phyloP scores from a whole-genome alignment of 805 yeast genomes.

The Candida parachauliodes region DNA sequence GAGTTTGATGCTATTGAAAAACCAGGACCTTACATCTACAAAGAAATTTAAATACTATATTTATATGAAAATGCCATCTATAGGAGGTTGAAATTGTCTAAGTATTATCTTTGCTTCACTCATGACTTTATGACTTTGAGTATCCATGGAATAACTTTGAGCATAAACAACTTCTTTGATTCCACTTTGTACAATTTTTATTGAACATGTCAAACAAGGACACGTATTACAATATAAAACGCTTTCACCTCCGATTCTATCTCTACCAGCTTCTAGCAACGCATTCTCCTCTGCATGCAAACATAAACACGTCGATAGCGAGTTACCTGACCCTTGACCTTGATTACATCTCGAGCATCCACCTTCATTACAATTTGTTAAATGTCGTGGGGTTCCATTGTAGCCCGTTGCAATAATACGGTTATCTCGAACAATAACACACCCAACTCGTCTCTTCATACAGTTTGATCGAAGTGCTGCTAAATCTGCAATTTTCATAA shows the following conservation, averaged over 20 bases:
- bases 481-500: slow-evolving; percentile 87
- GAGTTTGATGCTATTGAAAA: slow-evolving; percentile 51
- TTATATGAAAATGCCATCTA: slow-evolving; percentile 36
- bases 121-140: slow-evolving; percentile 65
- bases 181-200: slow-evolving; percentile 92
- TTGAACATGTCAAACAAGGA: slow-evolving; percentile 94
- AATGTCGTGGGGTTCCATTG: slow-evolving; percentile 92
- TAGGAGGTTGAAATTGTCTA: slow-evolving; percentile 47
- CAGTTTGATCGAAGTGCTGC: slow-evolving; percentile 94
- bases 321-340: slow-evolving; percentile 59
- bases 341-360: slow-evolving; percentile 90
- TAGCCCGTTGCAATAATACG: slow-evolving; percentile 95
- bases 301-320: slow-evolving; percentile 81
- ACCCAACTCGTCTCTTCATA: slow-evolving; percentile 96
- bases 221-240: slow-evolving; percentile 92
- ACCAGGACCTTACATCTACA: slow-evolving; percentile 43
- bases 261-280: slow-evolving; percentile 88
- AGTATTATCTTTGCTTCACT: slow-evolving; percentile 68
- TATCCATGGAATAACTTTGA: slow-evolving; percentile 90
- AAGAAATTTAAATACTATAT: slow-evolving; percentile 14
- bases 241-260: slow-evolving; percentile 54
- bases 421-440: slow-evolving; percentile 83
- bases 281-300: slow-evolving; percentile 98
- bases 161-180: slow-evolving; percentile 89
- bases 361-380: slow-evolving; percentile 89